Conservation (phyloP, 2,329 filamentous ascomycete genomes). For the Calonectria pauciramosa region DNA sequence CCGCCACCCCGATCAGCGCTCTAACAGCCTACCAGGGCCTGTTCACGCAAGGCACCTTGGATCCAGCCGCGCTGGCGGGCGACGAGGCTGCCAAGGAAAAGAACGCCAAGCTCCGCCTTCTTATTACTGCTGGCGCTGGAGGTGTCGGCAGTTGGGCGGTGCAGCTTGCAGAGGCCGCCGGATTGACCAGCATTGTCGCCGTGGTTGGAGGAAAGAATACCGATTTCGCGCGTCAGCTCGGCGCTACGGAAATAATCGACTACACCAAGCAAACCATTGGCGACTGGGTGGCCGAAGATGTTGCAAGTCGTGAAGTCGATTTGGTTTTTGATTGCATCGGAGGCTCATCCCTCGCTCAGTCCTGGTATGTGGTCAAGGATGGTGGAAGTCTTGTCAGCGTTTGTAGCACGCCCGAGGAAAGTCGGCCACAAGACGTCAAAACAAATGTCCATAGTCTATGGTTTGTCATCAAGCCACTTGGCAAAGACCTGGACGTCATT, state of each 20-base stretch:
- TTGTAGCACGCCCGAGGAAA: slow-evolving; percentile 26
- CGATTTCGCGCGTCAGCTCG: slow-evolving; percentile 15
- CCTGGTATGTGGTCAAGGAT: slow-evolving; percentile 32
- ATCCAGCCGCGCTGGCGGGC: not conserved
- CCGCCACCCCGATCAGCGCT: slow-evolving; percentile 55
- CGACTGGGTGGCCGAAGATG: slow-evolving; percentile 25
- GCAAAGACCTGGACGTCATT: slow-evolving; percentile 30
- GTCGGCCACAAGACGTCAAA: slow-evolving; percentile 23
- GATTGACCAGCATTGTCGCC: not conserved
- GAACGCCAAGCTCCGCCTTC: slow-evolving; percentile 15
- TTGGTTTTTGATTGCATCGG: slow-evolving; percentile 37
- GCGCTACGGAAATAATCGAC: slow-evolving; percentile 29
- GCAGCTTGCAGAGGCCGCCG: slow-evolving; percentile 29
- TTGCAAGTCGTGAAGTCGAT: slow-evolving; percentile 17
- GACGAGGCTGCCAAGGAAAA: not conserved
- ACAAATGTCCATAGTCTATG: slow-evolving; percentile 18
- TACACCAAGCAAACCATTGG: slow-evolving; percentile 33
- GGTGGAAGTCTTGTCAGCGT: slow-evolving; percentile 30
- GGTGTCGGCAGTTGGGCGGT: slow-evolving; percentile 33
- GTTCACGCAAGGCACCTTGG: slow-evolving; percentile 36
- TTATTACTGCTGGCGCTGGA: slow-evolving; percentile 30
- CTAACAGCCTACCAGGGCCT: slow-evolving; percentile 57
- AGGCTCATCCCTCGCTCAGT: slow-evolving; percentile 15
- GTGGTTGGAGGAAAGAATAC: slow-evolving; percentile 24
- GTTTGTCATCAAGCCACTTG: slow-evolving; percentile 33